Evolutionary conservation across 352 stramenopile species (phyloP), one percentile per base, ranked within the genome.

Genomic region (Phytopythium delawarense): DNA sequence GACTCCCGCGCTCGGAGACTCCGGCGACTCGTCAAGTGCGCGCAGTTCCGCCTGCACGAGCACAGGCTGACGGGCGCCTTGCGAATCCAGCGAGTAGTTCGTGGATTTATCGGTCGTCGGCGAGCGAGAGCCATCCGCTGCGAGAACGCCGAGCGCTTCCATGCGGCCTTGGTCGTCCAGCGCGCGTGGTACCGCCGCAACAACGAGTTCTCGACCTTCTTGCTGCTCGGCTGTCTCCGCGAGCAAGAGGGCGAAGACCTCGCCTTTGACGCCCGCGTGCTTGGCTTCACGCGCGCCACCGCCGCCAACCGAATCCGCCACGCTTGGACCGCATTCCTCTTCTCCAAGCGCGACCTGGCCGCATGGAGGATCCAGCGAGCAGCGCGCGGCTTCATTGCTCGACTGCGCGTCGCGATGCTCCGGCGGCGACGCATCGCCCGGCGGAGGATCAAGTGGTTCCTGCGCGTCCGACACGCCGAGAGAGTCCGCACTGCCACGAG

Each of bases 171-270:
- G 4, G 64, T 88, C 1, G 76, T 93, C 8, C 86, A 95, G 51
- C 80, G 86, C 25, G 79, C 72, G 13, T 95, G 86, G 86, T 95
- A 95, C 54, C 80, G 62, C 13, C 80, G 77, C 35, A 92, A 91
- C 57, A 89, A 90, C 62, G 87, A 95, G 50, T 92, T 80, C 74
- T 92, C 83, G 20, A 94, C 84, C 21, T 94, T 94, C 59, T 57
- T 95, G 16, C 61, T 95, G 16, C 76, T 95, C 8, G 84, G 84
- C 5, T 94, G 84, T 67, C 61, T 95, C 21, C 79, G 84, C 11
- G 79, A 86, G 60, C 79, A 82, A 30, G 81, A 89, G 57, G 74
- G 65, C 13, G 81, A 90, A 21, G 87, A 95, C n/a, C 59, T 64
- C 2, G 54, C 64, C 9, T 89, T 91, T 48, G 70, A 81, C 15